phyloP scores from a whole-genome alignment of 371 early-diverging fungal species.

The Mucor racemosus region DNA sequence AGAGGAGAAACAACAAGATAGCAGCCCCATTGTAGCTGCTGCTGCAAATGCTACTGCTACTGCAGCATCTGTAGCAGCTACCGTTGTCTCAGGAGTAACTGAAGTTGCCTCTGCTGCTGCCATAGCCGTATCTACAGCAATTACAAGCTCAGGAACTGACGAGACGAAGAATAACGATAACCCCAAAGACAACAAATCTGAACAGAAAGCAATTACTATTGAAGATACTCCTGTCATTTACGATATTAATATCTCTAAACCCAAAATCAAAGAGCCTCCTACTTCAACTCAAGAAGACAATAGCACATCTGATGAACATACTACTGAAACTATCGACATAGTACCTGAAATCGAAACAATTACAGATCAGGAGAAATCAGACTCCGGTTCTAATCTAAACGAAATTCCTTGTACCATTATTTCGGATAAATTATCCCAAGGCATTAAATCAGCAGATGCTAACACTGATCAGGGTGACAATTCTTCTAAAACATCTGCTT shows the following conservation, averaged over 20 bases:
- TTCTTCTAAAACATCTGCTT: neutral
- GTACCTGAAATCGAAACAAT: neutral
- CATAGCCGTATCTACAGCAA: neutral
- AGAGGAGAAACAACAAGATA: neutral
- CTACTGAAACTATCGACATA: neutral
- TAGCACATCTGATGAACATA: neutral
- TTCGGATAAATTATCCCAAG: neutral
- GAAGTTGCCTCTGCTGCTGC: slow-evolving; percentile 3
- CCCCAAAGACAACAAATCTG: neutral
- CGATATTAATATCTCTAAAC: neutral
- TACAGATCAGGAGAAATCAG: neutral
- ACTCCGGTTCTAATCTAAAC: neutral
- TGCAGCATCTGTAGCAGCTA: neutral
- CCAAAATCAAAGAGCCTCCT: neutral
- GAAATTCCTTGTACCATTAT: neutral
- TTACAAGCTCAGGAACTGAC: neutral
- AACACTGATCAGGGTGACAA: neutral
- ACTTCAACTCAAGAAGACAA: too few species aligned
- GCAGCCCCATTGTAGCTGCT: neutral
- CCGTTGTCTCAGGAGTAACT: neutral
- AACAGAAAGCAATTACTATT: neutral
- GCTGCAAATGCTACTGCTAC: neutral
- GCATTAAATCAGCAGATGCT: neutral
- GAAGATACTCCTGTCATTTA: neutral
- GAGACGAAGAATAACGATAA: neutral